Evolutionary conservation across 106 monocot species (phyloP).

Genomic region (Chionographis japonica): DNA sequence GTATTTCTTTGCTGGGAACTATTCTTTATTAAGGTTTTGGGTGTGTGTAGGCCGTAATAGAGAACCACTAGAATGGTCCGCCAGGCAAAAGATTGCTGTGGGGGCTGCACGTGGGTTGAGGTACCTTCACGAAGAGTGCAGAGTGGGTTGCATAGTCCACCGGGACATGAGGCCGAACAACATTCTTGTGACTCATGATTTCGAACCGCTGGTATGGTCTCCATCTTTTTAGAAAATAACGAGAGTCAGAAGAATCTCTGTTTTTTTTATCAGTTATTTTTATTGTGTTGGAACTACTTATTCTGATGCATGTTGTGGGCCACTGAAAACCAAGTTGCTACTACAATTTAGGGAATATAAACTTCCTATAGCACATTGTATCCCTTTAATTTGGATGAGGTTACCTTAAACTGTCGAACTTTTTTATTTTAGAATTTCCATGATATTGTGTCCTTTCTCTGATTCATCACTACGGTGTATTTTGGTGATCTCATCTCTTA

Average conservation of each 20-base stretch:
- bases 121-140: conserved; percentile 95
- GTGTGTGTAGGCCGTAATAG: conserved; percentile 44
- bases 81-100: conserved; percentile 88
- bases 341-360: too few relatives aligned
- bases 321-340: too few relatives aligned
- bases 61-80: conserved; percentile 72
- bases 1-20: not conserved
- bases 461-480: too few relatives aligned
- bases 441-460: too few relatives aligned
- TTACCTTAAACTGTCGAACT: too few relatives aligned
- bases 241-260: too few relatives aligned
- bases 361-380: too few relatives aligned
- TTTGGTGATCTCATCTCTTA: too few relatives aligned
- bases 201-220: conserved; percentile 73
- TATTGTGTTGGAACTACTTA: too few relatives aligned
- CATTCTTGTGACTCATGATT: conserved; percentile 96
- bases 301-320: too few relatives aligned
- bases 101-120: conserved; percentile 91
- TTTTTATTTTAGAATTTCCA: too few relatives aligned
- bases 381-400: too few relatives aligned
- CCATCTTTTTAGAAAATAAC: not conserved
- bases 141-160: conserved; percentile 93
- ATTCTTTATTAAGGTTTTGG: not conserved
- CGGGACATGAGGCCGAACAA: conserved; percentile 96
- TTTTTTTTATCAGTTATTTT: not conserved